phyloP scores from a whole-genome alignment of 2,329 filamentous ascomycete species.

The Calonectria hawksworthii region DNA sequence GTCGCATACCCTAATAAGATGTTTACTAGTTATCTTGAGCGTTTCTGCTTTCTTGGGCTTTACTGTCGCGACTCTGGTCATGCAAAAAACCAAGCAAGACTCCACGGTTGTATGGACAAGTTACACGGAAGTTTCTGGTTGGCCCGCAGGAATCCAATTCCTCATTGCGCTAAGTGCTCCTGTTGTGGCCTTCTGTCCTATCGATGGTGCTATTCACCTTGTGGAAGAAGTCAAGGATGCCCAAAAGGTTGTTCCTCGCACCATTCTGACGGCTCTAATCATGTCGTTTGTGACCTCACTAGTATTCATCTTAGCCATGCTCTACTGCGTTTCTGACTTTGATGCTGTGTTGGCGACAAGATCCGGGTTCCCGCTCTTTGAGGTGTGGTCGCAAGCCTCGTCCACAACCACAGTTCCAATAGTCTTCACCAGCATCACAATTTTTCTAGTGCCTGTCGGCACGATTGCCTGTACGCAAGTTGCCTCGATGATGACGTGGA shows the following conservation, averaged over 20 bases:
- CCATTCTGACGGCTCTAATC: not conserved
- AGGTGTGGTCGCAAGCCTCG: not conserved
- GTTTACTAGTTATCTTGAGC: too few relatives aligned
- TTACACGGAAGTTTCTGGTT: too few relatives aligned
- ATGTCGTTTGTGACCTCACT: not conserved
- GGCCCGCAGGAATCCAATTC: too few relatives aligned
- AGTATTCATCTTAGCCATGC: not conserved
- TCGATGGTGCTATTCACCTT: conserved; percentile 8
- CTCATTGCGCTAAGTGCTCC: too few relatives aligned
- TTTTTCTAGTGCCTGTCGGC: not conserved
- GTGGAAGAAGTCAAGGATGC: not conserved
- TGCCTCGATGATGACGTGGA: conserved; percentile 14
- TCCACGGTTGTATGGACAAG: too few relatives aligned
- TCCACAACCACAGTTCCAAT: not conserved
- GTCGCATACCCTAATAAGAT: too few relatives aligned
- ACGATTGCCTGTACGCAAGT: conserved; percentile 10
- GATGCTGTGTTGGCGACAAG: not conserved
- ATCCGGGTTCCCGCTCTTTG: conserved; percentile 1
- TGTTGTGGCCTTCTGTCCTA: not conserved
- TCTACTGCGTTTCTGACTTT: conserved; percentile 4
- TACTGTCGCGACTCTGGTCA: too few relatives aligned
- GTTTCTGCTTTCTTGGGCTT: too few relatives aligned
- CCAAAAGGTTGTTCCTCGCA: not conserved
- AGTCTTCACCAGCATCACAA: conserved; percentile 5
- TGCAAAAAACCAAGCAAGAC: too few relatives aligned